Percentiles rank a stretch among this genome's conserved stretches.
Evolutionary conservation across 495 filamentous ascomycete species (phyloP).

Genomic region (Tuber magnatum): DNA sequence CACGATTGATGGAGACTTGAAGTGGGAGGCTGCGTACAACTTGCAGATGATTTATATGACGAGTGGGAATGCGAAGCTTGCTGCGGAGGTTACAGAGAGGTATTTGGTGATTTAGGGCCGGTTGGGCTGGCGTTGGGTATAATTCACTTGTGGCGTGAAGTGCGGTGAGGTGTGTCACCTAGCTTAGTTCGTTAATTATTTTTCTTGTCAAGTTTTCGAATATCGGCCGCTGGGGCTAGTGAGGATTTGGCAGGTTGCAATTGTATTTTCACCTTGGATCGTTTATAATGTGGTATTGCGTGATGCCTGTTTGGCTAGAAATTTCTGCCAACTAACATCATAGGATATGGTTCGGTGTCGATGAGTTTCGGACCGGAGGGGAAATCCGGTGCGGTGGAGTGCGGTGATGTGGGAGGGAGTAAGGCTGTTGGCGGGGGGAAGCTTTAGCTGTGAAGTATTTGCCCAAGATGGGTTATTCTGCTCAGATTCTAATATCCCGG

Average conservation of each 20-base stretch:
- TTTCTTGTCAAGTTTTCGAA: not conserved
- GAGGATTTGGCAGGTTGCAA: not conserved
- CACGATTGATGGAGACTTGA: conserved; percentile 53
- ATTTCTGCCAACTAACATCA: no score
- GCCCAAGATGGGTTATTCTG: no score
- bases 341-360: no score
- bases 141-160: not conserved
- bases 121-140: not conserved
- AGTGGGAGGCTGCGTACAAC: conserved; percentile 67
- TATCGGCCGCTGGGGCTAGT: not conserved
- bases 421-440: no score
- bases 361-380: no score
- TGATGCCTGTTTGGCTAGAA: not conserved
- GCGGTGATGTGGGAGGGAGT: no score
- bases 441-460: no score
- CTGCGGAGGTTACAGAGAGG: conserved; percentile 53
- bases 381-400: no score
- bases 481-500: no score
- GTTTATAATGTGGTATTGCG: not conserved
- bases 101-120: conserved; percentile 43
- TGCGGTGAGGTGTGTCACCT: not conserved
- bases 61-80: conserved; percentile 53
- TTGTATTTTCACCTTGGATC: not conserved
- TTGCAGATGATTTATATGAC: conserved; percentile 62
- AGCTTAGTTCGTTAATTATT: not conserved